Conservation (phyloP, 2,329 filamentous ascomycete genomes). For the Aspergillus pseudoterreus region DNA sequence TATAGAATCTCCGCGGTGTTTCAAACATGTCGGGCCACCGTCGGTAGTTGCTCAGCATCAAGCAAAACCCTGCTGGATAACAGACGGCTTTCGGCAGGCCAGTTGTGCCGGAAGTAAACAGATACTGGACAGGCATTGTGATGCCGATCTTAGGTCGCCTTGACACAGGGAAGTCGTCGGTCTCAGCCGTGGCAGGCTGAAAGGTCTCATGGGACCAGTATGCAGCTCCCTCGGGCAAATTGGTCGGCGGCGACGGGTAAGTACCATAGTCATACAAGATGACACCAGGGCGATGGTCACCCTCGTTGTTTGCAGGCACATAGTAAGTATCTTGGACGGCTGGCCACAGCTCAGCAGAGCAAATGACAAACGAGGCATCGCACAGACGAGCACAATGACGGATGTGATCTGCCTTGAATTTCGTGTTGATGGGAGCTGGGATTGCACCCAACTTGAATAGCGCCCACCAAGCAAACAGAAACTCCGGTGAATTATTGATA, state of each 20-base stretch:
- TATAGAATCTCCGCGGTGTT: constrained; percentile 1
- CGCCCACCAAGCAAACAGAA: constrained; percentile 3
- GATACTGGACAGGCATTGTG: neutral
- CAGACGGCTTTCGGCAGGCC: constrained; percentile 2
- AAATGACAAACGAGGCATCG: neutral
- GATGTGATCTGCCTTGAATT: constrained; percentile 1
- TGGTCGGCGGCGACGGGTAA: neutral
- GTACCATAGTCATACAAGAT: constrained; percentile 2
- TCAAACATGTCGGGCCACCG: constrained; percentile 1
- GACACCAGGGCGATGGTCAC: neutral
- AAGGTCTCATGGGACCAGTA: neutral
- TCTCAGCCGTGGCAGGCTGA: neutral
- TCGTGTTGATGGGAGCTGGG: constrained; percentile 2
- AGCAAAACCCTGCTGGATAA: constrained; percentile 1
- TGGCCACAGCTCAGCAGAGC: neutral
- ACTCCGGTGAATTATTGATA: constrained; percentile 4
- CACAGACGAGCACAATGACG: constrained; percentile 1
- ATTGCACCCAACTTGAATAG: constrained; percentile 1
- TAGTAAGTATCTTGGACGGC: neutral
- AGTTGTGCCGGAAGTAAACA: constrained; percentile 2
- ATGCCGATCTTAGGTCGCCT: neutral
- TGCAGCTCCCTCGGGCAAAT: neutral
- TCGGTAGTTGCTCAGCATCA: neutral
- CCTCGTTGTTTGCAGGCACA: neutral
- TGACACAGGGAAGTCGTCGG: neutral